Evolutionary conservation across 768 basidiomycete species (phyloP), one percentile per base, ranked within the genome.

Genomic region (Dioszegia hungarica): DNA sequence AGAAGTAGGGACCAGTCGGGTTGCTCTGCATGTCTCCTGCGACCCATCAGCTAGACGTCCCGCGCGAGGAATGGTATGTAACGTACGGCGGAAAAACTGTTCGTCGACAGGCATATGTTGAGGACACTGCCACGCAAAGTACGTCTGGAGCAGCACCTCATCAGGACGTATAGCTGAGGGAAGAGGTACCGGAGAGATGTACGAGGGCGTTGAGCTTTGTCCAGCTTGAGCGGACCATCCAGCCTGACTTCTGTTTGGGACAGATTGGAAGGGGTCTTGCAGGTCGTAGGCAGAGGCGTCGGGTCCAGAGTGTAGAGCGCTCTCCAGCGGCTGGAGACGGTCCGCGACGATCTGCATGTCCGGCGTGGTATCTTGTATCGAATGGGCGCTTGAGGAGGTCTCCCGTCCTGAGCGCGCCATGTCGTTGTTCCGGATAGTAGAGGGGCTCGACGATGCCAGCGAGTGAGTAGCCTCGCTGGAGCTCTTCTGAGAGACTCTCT

Each of bases 91-190:
- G 54, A 55, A 55, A 6, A 55, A 25, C 19, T 25, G 41, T 24
- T 55, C 41, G 27, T 44, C 43, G 27, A 55, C 44, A 24, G 54
- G 40, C 40, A 44, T 44, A 20, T 27, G 40, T 31, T 55, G 54
- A 5, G 40, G 40, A 15, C 37, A 38, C 15, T 44, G 41, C 54
- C 54, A 55, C 9, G 54, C 29, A 24, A 55, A 55, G 33, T 55
- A 55, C 2, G 39, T 34, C 15, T n/a, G 20, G 3, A 55, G 41
- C 41, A 55, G 31, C 41, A 33, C 20, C 41, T 55, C 41, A 34
- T 55, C 24, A n/a, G n/a, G 33, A 50, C 29, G 25, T 29, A 36
- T 25, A 19, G 5, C 17, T 44, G 43, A n/a, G 19, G 39, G 39
- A 9, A 11, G 39, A 36, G 39, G 44, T 45, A 45, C 12, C 12